Percentiles rank a stretch among this genome's conserved stretches.
These are phyloP conservation scores for Phytophthora colocasiae DNA, from an alignment of 352 stramenopile genomes.

Conservation along the genomic window DNA sequence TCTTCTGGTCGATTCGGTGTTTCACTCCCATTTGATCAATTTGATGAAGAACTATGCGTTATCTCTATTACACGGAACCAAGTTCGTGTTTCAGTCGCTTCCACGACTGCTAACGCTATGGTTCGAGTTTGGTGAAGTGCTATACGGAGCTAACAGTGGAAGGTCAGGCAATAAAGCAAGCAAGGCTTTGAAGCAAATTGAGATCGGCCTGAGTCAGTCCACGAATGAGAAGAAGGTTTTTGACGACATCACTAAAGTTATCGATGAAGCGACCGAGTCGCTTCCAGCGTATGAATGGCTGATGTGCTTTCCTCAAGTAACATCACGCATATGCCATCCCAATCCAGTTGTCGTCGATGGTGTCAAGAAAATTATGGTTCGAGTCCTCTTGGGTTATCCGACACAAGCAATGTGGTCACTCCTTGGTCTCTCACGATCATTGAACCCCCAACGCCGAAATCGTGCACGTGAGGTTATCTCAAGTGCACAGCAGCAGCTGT, in stretches of 20 bases:
- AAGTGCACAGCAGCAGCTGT: slow-evolving; percentile 68
- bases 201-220: slow-evolving; percentile 61
- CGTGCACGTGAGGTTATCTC: slow-evolving; percentile 73
- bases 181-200: slow-evolving; percentile 70
- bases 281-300: slow-evolving; percentile 96
- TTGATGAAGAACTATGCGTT: slow-evolving; percentile 96
- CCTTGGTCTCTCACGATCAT: slow-evolving; percentile 93
- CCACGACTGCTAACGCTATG: slow-evolving; percentile 97
- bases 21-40: slow-evolving; percentile 81
- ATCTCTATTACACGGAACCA: slow-evolving; percentile 84
- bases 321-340: slow-evolving; percentile 94
- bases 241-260: slow-evolving; percentile 65
- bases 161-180: slow-evolving; percentile 53
- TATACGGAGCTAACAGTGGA: slow-evolving; percentile 47
- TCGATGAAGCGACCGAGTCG: slow-evolving; percentile 60
- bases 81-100: slow-evolving; percentile 98
- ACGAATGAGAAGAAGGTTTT: slow-evolving; percentile 71
- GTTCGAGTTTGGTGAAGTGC: slow-evolving; percentile 95
- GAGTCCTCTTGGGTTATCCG: slow-evolving; percentile 94
- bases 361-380: slow-evolving; percentile 94
- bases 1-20: slow-evolving; percentile 60
- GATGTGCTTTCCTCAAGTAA: slow-evolving; percentile 98
- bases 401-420: slow-evolving; percentile 98
- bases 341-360: slow-evolving; percentile 85
- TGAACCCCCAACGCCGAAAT: slow-evolving; percentile 76